These are phyloP conservation scores for Pseudomicrostroma phylloplanum DNA, from an alignment of 1,284 basidiomycete genomes.

Conservation along the genomic window DNA sequence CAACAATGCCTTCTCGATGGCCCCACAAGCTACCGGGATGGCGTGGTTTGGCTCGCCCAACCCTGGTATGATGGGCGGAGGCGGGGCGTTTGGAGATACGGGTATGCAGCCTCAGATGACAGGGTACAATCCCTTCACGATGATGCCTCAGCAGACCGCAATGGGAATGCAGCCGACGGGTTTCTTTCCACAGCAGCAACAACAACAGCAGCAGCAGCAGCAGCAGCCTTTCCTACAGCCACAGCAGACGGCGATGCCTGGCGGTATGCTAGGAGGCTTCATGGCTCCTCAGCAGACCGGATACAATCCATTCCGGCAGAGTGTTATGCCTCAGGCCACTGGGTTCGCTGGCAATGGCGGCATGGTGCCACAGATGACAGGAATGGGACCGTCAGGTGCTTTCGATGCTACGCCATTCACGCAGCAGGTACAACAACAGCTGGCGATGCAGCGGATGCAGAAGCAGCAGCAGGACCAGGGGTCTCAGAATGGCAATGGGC, in stretches of 20 bases:
- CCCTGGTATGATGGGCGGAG: conserved; percentile 8
- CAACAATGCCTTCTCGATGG: conserved; percentile 51
- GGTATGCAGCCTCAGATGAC: conserved; percentile 49
- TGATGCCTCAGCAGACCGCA: conserved; percentile 28
- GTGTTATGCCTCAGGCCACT: conserved; percentile 12
- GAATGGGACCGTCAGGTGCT: conserved; percentile 23
- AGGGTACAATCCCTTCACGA: conserved; percentile 54
- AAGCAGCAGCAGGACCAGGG: conserved; percentile 36
- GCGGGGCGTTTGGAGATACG: conserved; percentile 10
- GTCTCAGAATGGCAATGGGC: conserved; percentile 25
- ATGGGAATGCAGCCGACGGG: conserved; percentile 17
- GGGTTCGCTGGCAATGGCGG: conserved; percentile 10
- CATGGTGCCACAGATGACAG: conserved; percentile 38
- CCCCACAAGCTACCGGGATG: conserved; percentile 14
- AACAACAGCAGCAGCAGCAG: conserved; percentile 53
- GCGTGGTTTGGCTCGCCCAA: conserved; percentile 26
- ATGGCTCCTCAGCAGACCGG: conserved; percentile 69
- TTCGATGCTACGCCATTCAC: conserved; percentile 20
- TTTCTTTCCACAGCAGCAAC: conserved; percentile 56
- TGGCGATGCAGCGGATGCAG: conserved; percentile 24
- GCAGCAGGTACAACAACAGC: conserved; percentile 15
- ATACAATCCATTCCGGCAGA: conserved; percentile 63
- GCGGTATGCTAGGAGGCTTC: conserved; percentile 39
- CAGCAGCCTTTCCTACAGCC: conserved; percentile 50
- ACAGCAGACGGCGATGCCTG: conserved; percentile 52